Evolutionary conservation across 2,329 filamentous ascomycete species (phyloP).

Genomic region (Stachybotrys elegans): DNA sequence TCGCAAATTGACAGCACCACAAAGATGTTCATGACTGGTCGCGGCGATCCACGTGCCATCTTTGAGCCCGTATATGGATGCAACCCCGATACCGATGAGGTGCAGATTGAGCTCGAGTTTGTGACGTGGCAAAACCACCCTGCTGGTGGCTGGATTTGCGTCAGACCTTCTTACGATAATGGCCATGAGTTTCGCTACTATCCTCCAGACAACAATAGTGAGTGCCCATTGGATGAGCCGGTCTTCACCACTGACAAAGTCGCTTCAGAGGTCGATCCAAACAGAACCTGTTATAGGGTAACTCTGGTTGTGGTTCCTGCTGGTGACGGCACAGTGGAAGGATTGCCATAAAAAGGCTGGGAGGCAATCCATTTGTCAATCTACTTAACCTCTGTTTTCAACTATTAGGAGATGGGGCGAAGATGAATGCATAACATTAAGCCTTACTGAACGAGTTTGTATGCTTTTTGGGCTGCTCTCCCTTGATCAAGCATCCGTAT

Average conservation of each 20-base stretch:
- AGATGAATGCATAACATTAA: too few relatives aligned
- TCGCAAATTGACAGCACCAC: conserved; percentile 1
- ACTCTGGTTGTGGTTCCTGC: not conserved
- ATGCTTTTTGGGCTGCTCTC: too few relatives aligned
- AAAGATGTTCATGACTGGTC: conserved; percentile 2
- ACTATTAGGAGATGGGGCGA: too few relatives aligned
- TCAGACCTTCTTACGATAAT: not conserved
- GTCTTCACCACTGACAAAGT: too few relatives aligned
- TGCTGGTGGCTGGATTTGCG: conserved; percentile 1
- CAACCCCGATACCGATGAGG: not conserved
- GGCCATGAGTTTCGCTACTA: conserved; percentile 2
- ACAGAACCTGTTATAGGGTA: not conserved
- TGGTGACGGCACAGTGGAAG: too few relatives aligned
- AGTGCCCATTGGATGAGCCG: not conserved
- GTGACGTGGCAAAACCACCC: conserved; percentile 2
- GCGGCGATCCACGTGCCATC: not conserved
- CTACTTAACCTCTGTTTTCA: too few relatives aligned
- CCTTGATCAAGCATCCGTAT: too few relatives aligned
- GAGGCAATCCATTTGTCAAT: too few relatives aligned
- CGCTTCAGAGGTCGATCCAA: not conserved
- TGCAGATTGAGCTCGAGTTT: not conserved
- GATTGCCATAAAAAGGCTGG: too few relatives aligned
- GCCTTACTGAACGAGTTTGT: too few relatives aligned
- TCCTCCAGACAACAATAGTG: not conserved
- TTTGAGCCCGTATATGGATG: not conserved